These are phyloP conservation scores for Paramecium sonneborni DNA, from an alignment of 73 alveolate species.

Conservation along the genomic window DNA sequence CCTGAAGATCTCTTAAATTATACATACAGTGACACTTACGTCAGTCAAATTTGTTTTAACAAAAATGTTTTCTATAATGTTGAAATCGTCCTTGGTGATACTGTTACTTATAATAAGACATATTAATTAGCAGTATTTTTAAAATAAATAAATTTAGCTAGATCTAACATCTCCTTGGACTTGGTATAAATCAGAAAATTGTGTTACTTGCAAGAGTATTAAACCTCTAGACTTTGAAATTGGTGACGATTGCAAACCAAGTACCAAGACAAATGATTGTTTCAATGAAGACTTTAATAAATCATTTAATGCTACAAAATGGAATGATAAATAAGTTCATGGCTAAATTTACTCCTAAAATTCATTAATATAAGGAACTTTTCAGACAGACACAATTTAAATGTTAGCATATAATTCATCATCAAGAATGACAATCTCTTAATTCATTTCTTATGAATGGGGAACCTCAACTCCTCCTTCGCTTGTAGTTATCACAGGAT, in stretches of 20 bases:
- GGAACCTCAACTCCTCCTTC: not conserved
- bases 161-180: slow-evolving; percentile 58
- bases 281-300: not conserved
- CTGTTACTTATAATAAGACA: not conserved
- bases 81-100: not conserved
- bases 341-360: slow-evolving; percentile 25
- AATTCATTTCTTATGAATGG: slow-evolving; percentile 2
- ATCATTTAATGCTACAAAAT: not conserved
- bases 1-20: not conserved
- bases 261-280: not conserved
- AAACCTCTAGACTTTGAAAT: not conserved
- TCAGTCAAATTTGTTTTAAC: slow-evolving; percentile 25
- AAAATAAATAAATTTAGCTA: not conserved
- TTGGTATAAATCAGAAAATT: not conserved
- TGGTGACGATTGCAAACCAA: not conserved
- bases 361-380: not conserved
- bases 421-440: not conserved
- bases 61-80: slow-evolving; percentile 37
- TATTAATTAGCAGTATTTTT: not conserved
- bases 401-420: slow-evolving; percentile 5
- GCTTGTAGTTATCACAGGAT: not conserved
- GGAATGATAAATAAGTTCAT: not conserved
- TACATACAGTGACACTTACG: slow-evolving; percentile 8
- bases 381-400: slow-evolving; percentile 23
- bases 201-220: not conserved